Conservation (phyloP, 257 asterid genomes). For the Lavandula angustifolia region DNA sequence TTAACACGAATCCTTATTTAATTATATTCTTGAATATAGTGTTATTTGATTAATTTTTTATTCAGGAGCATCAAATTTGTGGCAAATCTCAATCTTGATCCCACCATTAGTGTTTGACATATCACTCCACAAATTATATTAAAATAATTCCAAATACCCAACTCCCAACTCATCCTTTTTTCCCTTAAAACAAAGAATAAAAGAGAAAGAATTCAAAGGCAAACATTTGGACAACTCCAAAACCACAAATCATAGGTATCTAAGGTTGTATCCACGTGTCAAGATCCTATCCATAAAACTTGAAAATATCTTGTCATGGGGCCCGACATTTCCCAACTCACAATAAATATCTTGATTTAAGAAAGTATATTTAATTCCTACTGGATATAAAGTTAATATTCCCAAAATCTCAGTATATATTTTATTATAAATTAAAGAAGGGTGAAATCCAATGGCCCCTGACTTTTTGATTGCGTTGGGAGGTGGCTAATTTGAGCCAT, state of each 20-base stretch:
- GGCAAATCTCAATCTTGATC: not conserved
- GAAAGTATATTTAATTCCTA: conserved; percentile 19
- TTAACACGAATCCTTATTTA: no score
- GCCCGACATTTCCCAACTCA: conserved; percentile 29
- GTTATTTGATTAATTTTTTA: no score
- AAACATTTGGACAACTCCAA: conserved; percentile 44
- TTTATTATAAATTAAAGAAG: not conserved
- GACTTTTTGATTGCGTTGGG: conserved; percentile 37
- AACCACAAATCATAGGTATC: conserved; percentile 53
- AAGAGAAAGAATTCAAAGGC: not conserved
- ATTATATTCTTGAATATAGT: not conserved
- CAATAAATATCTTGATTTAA: conserved; percentile 30
- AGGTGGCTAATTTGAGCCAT: conserved; percentile 71
- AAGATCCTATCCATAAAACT: conserved; percentile 39
- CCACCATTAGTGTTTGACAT: conserved; percentile 8
- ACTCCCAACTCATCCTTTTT: not conserved
- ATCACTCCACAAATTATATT: not conserved
- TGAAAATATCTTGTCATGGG: conserved; percentile 61
- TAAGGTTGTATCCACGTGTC: conserved; percentile 58
- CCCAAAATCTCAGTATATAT: no score
- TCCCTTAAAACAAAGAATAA: not conserved
- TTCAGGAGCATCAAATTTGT: conserved; percentile 12
- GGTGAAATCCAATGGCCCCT: conserved; percentile 31
- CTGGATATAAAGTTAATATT: conserved; percentile 19
- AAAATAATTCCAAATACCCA: conserved; percentile 4